phyloP scores from a whole-genome alignment of 495 filamentous ascomycete genomes.

The Lepidopterella palustris region DNA sequence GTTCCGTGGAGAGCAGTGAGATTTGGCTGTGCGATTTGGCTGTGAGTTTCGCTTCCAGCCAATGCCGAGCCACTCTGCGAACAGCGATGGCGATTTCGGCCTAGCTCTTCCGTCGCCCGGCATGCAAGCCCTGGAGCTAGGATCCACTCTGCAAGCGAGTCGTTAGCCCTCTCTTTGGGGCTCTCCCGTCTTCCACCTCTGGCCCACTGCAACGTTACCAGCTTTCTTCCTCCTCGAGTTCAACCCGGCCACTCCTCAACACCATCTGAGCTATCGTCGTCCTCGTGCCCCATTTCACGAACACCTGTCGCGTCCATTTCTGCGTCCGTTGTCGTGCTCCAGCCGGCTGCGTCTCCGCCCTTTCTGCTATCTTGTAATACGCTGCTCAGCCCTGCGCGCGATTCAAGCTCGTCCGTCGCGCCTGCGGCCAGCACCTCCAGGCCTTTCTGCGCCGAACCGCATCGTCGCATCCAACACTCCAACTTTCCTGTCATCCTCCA shows the following conservation, averaged over 20 bases:
- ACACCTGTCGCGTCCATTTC: neutral
- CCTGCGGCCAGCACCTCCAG: constrained; percentile 7
- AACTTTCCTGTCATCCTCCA: neutral
- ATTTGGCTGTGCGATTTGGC: too few species aligned
- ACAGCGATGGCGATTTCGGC: neutral
- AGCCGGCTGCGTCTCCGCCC: neutral
- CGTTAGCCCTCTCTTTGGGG: neutral
- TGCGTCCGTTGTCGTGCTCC: neutral
- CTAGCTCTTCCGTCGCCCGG: neutral
- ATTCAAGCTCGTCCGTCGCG: neutral
- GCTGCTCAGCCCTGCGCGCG: constrained; percentile 19
- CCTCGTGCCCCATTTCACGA: neutral
- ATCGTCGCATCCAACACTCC: constrained; percentile 9
- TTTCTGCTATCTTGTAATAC: neutral
- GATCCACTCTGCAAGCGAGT: neutral
- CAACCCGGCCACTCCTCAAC: neutral
- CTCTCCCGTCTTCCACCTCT: neutral
- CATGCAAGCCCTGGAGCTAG: neutral
- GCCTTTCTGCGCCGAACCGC: neutral
- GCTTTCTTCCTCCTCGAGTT: neutral
- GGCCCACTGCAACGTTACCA: neutral
- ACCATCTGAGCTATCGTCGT: neutral
- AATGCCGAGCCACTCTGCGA: neutral
- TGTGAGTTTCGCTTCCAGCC: too few species aligned
- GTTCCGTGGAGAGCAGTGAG: too few species aligned